Conservation (phyloP, 768 basidiomycete species). For the Tephrocybe rancida region DNA sequence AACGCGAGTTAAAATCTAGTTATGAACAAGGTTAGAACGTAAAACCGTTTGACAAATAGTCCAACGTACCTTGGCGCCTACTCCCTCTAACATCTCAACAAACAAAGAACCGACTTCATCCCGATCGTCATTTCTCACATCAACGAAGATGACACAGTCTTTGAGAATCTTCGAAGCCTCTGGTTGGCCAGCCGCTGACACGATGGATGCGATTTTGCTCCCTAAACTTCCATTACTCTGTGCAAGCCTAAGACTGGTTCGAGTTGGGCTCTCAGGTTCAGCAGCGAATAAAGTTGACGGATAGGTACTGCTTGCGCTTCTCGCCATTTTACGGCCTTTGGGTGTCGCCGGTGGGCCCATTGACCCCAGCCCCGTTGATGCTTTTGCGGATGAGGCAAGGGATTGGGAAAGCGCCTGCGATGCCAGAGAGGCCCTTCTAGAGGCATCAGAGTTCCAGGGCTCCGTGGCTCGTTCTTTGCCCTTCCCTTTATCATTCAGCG, state of each 20-base stretch:
- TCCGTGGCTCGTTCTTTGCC: slow-evolving; percentile 30
- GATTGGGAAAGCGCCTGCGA: slow-evolving; percentile 67
- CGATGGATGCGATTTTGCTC: slow-evolving; percentile 21
- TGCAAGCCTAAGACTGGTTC: slow-evolving; percentile 13
- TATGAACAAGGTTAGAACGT: not conserved
- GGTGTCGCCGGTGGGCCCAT: slow-evolving; percentile 57
- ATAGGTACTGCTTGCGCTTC: slow-evolving; percentile 43
- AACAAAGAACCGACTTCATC: slow-evolving; percentile 83
- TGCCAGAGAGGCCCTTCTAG: slow-evolving; percentile 58
- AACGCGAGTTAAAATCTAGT: slow-evolving; percentile 63
- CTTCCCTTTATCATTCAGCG: slow-evolving; percentile 29
- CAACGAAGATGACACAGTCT: slow-evolving; percentile 82
- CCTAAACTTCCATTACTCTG: slow-evolving; percentile 16
- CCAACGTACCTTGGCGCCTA: slow-evolving; percentile 74
- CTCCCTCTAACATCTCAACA: slow-evolving; percentile 75
- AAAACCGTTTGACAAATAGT: not conserved
- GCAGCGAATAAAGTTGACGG: slow-evolving; percentile 17
- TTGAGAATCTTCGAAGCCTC: slow-evolving; percentile 59
- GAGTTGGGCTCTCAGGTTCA: slow-evolving; percentile 11
- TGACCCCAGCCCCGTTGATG: slow-evolving; percentile 18
- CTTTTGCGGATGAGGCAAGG: slow-evolving; percentile 46
- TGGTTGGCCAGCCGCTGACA: slow-evolving; percentile 24
- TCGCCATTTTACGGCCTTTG: slow-evolving; percentile 29
- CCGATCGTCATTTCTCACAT: slow-evolving; percentile 83
- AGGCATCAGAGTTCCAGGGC: slow-evolving; percentile 38